Percentiles rank a stretch among this genome's conserved stretches.
phyloP scores from a whole-genome alignment of 192 early-diverging fungal species.

The Podila epicladia region DNA sequence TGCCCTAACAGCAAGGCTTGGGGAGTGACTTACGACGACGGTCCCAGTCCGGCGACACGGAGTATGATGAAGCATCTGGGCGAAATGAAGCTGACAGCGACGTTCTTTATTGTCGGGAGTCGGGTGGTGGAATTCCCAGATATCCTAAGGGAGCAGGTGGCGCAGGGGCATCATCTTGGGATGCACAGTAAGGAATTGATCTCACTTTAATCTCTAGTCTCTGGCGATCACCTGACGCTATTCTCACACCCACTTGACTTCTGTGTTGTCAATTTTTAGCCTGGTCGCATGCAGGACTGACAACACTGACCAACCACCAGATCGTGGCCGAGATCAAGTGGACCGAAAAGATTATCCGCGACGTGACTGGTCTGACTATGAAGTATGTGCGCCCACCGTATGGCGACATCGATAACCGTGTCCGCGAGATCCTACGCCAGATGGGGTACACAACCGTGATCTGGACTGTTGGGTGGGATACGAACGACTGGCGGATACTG shows the following conservation, averaged over 20 bases:
- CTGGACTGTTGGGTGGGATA: constrained; percentile 44
- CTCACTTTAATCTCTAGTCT: background rate
- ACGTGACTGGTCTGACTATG: constrained; percentile 61
- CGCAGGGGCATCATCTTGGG: constrained; percentile 56
- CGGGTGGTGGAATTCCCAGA: constrained; percentile 56
- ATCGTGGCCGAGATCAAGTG: constrained; percentile 68
- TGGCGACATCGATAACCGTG: constrained; percentile 65
- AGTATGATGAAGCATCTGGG: constrained; percentile 45
- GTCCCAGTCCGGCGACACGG: constrained; percentile 48
- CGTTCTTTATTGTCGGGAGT: constrained; percentile 59
- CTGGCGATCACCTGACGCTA: background rate
- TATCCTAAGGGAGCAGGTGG: constrained; percentile 43
- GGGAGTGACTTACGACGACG: constrained; percentile 60
- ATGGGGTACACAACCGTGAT: constrained; percentile 56
- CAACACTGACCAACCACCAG: constrained; percentile 52
- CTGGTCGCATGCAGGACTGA: constrained; percentile 66
- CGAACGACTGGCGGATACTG: constrained; percentile 60
- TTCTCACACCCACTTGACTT: background rate
- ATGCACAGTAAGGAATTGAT: constrained; percentile 58
- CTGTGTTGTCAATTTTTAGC: constrained; percentile 29
- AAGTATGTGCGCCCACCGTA: constrained; percentile 65
- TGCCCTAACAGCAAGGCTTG: constrained; percentile 46
- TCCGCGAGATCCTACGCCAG: constrained; percentile 60
- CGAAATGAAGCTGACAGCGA: constrained; percentile 39
- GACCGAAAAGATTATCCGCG: constrained; percentile 61